Conservation (phyloP, 129 eudicot species). For the sunflower (Helianthus annuus) region HanXRQr2.0-SUNRISE NC_035447.2:171943329-171943828, state of each 20-base stretch:
- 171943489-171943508: slow-evolving; percentile 14
- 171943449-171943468: slow-evolving; percentile 24
- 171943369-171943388: slow-evolving; percentile 55
- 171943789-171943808: too few relatives aligned
- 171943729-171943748: not conserved
- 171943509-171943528: slow-evolving; percentile 29
- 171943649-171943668: slow-evolving; percentile 83
- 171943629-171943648: slow-evolving; percentile 51
- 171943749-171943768: too few relatives aligned
- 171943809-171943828: too few relatives aligned
- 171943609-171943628: slow-evolving; percentile 60
- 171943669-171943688: slow-evolving; percentile 84
- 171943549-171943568: slow-evolving; percentile 82
- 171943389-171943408: slow-evolving; percentile 67
- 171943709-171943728: not conserved
- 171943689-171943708: slow-evolving; percentile 79
- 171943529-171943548: slow-evolving; percentile 24
- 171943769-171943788: too few relatives aligned
- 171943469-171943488: slow-evolving; percentile 16
- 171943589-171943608: slow-evolving; percentile 95
- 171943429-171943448: slow-evolving; percentile 25
- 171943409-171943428: slow-evolving; percentile 55
- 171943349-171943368: slow-evolving; percentile 57
- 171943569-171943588: slow-evolving; percentile 91
- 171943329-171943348: slow-evolving; percentile 46